Base-by-base conservation (phyloP, 2,329 filamentous ascomycete genomes). In the Colletotrichum cuscutae region DNA sequence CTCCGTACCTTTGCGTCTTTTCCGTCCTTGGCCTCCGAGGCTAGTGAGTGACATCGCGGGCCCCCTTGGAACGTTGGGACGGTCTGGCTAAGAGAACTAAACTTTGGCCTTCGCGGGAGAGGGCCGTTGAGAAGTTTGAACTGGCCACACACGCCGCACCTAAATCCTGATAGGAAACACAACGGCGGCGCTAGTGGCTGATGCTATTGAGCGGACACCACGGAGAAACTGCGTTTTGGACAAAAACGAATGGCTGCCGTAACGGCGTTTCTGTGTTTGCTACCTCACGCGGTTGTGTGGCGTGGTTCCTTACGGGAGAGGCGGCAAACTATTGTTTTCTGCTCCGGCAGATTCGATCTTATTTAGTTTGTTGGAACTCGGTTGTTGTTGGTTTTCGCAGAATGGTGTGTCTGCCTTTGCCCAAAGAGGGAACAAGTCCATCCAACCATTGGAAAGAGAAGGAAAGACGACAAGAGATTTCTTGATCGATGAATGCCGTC, bases 161-260 rank as follows among this genome's bases (percentile, higher is more conserved):
- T 46, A 46, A 46, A 19, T 46, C 59, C 28, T 57, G 35, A 57
- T 69, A 22, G 37, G 60, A 35, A 52, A 30, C 53, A 28, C 9
- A 70, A 61, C 60, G 60, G 70, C 19, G 60, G 57, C 56, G 70
- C 70, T 72, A 70, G 60, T 65, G 46, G 53, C 53, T 32, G 24
- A 19, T 28, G 52, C 69, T 69, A 72, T 72, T 69, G 70, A 37
- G 35, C 32, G 46, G 32, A 11, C 30, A 19, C 28, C 30, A 65
- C 49, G 57, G 62, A 57, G 32, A 30, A 61, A 32, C 7, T 8
- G 9, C 7, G 37, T n/a, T 42, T 12, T 28, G 32, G 58, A 62
- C 28, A 3, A 13, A n/a, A 32, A 32, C 11, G 3, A 32, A 32
- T 12, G 32, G 32, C 32, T 32, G 22, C 9, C 11, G 5, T 24